phyloP scores from a whole-genome alignment of 306 rosid species.

The Acmispon strigosus region DNA sequence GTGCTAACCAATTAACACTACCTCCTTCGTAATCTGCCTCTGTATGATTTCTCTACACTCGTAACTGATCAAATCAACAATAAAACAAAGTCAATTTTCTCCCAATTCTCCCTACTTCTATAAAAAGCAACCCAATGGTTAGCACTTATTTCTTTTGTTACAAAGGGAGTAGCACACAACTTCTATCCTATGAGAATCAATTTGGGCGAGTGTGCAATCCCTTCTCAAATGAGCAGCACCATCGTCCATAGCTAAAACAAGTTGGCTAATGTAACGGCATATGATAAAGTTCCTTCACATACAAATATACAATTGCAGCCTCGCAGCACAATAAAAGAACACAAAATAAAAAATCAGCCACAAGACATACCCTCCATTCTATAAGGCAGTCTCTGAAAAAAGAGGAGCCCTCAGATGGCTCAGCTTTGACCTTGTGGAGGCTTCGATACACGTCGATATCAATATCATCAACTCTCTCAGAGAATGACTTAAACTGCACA shows the following conservation, averaged over 20 bases:
- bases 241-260: not conserved
- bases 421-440: constrained; percentile 56
- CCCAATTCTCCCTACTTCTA: too few relatives aligned
- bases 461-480: constrained; percentile 60
- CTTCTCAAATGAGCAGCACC: not conserved
- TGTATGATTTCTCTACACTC: too few relatives aligned
- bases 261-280: not conserved
- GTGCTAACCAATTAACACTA: too few relatives aligned
- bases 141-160: not conserved
- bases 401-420: constrained; percentile 76
- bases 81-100: too few relatives aligned
- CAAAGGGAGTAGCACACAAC: not conserved
- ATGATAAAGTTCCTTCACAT: not conserved
- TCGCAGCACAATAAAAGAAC: not conserved
- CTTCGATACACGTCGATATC: constrained; percentile 67
- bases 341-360: not conserved
- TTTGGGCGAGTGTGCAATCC: not conserved
- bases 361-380: constrained; percentile 75
- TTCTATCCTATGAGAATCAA: not conserved
- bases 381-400: constrained; percentile 79
- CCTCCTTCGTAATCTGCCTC: too few relatives aligned
- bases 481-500: constrained; percentile 60
- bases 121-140: not conserved
- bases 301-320: not conserved
- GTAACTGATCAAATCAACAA: too few relatives aligned